A percentile compares a stretch with the other conserved stretches of the same genome.
These are phyloP conservation scores for Platismatia glauca DNA, from an alignment of 495 filamentous ascomycete genomes.

Conservation along the genomic window DNA sequence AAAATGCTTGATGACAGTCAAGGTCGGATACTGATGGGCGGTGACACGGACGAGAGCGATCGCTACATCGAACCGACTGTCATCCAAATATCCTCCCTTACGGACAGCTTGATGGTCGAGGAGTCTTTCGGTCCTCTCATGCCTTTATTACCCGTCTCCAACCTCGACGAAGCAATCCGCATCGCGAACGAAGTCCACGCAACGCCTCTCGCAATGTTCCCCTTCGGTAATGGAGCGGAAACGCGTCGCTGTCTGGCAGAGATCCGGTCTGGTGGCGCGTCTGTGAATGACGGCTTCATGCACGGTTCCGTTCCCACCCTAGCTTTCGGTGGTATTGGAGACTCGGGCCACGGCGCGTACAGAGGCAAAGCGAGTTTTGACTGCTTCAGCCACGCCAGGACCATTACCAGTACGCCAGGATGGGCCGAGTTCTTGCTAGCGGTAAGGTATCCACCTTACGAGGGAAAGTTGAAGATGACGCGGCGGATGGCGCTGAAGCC, in stretches of 20 bases:
- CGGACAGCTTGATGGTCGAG: slow-evolving; percentile 67
- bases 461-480: slow-evolving; percentile 49
- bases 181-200: slow-evolving; percentile 66
- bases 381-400: slow-evolving; percentile 69
- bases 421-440: slow-evolving; percentile 73
- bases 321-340: slow-evolving; percentile 85
- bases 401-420: slow-evolving; percentile 61
- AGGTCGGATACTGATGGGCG: slow-evolving; percentile 80
- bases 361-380: slow-evolving; percentile 79
- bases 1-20: slow-evolving; percentile 71
- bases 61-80: slow-evolving; percentile 82
- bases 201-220: slow-evolving; percentile 73
- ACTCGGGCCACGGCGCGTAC: slow-evolving; percentile 75
- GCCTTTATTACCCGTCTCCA: slow-evolving; percentile 62
- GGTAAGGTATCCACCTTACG: slow-evolving; percentile 76
- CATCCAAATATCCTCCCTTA: slow-evolving; percentile 60
- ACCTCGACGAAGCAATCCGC: slow-evolving; percentile 70
- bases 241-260: slow-evolving; percentile 57
- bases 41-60: slow-evolving; percentile 66
- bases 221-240: slow-evolving; percentile 73
- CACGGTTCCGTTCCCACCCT: slow-evolving; percentile 69
- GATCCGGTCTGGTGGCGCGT: slow-evolving; percentile 67
- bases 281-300: slow-evolving; percentile 74
- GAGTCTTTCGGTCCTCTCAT: slow-evolving; percentile 91
- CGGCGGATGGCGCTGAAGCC: slow-evolving; percentile 52